Percentiles rank a stretch among this genome's conserved stretches.
Evolutionary conservation across 495 filamentous ascomycete species (phyloP).

Genomic region (Lophiostoma macrostomum): DNA sequence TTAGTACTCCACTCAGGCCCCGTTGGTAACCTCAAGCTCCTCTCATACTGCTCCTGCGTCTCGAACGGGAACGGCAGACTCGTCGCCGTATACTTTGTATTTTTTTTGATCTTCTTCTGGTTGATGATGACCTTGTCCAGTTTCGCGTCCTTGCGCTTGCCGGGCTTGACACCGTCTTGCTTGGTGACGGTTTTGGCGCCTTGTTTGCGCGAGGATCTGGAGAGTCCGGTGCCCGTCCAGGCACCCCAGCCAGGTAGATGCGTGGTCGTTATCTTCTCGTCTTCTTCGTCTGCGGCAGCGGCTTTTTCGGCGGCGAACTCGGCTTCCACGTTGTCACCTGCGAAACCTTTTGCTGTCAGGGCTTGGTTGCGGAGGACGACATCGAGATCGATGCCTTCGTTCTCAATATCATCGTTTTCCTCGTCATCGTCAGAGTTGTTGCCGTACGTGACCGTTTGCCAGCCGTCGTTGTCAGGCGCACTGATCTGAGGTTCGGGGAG

Average conservation of each 20-base stretch:
- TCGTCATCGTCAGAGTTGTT: slow-evolving; percentile 17
- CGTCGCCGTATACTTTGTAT: slow-evolving; percentile 79
- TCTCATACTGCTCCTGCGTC: slow-evolving; percentile 82
- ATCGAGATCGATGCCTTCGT: slow-evolving; percentile 41
- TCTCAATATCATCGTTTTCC: slow-evolving; percentile 57
- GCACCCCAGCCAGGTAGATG: slow-evolving; percentile 90
- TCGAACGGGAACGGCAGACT: slow-evolving; percentile 84
- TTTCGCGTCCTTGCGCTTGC: slow-evolving; percentile 76
- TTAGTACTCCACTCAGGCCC: slow-evolving; percentile 96
- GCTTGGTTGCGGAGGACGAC: slow-evolving; percentile 74
- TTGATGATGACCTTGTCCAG: slow-evolving; percentile 84
- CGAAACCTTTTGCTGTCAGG: slow-evolving; percentile 81
- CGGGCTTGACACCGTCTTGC: slow-evolving; percentile 70
- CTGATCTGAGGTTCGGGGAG: slow-evolving; percentile 20
- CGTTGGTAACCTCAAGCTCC: slow-evolving; percentile 78
- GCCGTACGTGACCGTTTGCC: slow-evolving; percentile 37
- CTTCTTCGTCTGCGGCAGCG: slow-evolving; percentile 70
- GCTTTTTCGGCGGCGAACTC: slow-evolving; percentile 81
- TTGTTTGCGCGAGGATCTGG: slow-evolving; percentile 58
- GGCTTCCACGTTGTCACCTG: slow-evolving; percentile 79
- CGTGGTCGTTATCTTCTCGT: slow-evolving; percentile 78
- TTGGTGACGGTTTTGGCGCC: slow-evolving; percentile 58
- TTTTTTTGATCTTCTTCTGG: slow-evolving; percentile 91
- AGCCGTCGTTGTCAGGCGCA: slow-evolving; percentile 37
- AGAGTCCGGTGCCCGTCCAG: slow-evolving; percentile 80